Base-by-base conservation (phyloP, 2,329 filamentous ascomycete species). In the Hysterium pulicare region DNA sequence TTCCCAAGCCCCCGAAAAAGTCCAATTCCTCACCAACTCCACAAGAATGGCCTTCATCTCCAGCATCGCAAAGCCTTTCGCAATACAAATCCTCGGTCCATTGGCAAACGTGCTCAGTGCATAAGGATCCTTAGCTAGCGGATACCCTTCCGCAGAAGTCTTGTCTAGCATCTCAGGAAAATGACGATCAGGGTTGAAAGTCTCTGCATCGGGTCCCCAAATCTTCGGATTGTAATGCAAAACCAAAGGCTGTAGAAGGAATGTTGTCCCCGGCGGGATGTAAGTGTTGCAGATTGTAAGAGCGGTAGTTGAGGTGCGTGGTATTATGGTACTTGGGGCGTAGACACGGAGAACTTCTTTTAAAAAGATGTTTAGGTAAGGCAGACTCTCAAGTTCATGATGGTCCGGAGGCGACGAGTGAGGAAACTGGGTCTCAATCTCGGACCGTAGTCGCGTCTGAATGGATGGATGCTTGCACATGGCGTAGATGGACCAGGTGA, bases 271-370 rank as follows among this genome's bases (percentile, higher is more conserved):
- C 16, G 19, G 26, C 2, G 49, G 49, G 17, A 54, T 47, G 15
- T 31, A 13, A 16, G 24, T 32, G 32, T 39, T 39, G n/a, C 26
- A 33, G 13, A 54, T 36, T 8, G 26, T 31, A 8, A 46, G 31
- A 3, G 23, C 41, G 6, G 28, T 28, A 10, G 19, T 7, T 5
- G 45, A n/a, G 5, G 24, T 37, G 5, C 45, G 32, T 2, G 37
- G 21, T 5, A 44, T 39, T 35, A 48, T 17, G 57, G 24, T 50
- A 64, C 63, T 44, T 4, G 71, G 70, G 3, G 68, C 55, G 45
- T 66, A 68, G 16, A 69, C 57, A 0, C 73, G 65, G 8, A 76
- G 48, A 1, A 70, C 61, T 49, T 76, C 73, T 45, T 59, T 71
- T 51, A 64, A 66, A 37, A 76, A 67, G 42, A 69, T 69, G 41